Evolutionary conservation across 495 filamentous ascomycete genomes (phyloP).

Genomic region (Penicillium bialowiezense): DNA sequence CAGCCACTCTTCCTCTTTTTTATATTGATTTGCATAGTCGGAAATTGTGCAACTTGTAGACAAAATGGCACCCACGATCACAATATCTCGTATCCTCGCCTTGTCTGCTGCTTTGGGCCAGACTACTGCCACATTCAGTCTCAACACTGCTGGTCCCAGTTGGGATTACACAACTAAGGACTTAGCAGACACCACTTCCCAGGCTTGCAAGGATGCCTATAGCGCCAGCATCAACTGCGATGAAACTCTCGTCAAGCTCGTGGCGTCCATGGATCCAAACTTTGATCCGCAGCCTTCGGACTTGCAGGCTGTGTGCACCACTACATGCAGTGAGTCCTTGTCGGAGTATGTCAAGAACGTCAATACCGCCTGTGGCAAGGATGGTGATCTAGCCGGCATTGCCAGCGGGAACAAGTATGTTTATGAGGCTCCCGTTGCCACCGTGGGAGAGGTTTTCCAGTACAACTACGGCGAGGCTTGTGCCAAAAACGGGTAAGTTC

Average conservation of each 20-base stretch:
- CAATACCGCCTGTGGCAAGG: constrained; percentile 17
- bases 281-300: constrained; percentile 19
- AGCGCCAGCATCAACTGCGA: constrained; percentile 29
- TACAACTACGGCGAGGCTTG: constrained; percentile 25
- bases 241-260: constrained; percentile 23
- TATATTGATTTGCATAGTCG: constrained; percentile 1
- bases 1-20: constrained; percentile 4
- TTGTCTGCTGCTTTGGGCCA: constrained; percentile 16
- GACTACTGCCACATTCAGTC: constrained; percentile 22
- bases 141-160: constrained; percentile 19
- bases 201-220: constrained; percentile 31
- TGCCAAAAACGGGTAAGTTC: constrained; percentile 22
- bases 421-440: constrained; percentile 20
- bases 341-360: constrained; percentile 26
- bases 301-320: constrained; percentile 24
- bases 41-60: neutral
- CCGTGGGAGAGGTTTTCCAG: constrained; percentile 27
- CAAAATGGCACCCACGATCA: constrained; percentile 12
- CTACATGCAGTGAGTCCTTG: constrained; percentile 27
- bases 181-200: constrained; percentile 25
- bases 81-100: constrained; percentile 12
- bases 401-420: constrained; percentile 6
- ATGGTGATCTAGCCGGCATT: constrained; percentile 24
- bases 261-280: constrained; percentile 23
- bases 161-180: constrained; percentile 30